These are phyloP conservation scores for Plenodomus tracheiphilus DNA, from an alignment of 2,329 filamentous ascomycete genomes.

Conservation along the genomic window DNA sequence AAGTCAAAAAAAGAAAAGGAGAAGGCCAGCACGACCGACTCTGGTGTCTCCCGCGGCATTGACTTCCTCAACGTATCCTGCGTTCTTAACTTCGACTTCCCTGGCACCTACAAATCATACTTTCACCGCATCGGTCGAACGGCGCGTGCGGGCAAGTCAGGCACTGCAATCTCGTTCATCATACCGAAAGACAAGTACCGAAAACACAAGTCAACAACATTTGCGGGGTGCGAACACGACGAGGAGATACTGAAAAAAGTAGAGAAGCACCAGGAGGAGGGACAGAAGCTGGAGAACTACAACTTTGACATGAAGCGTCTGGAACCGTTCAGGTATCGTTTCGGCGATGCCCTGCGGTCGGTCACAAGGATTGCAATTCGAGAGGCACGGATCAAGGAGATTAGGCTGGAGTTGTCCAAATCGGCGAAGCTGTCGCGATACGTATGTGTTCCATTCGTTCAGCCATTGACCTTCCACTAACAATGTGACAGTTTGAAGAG, in stretches of 20 bases:
- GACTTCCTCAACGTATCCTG: constrained; percentile 86
- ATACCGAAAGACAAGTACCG: constrained; percentile 79
- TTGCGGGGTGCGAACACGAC: constrained; percentile 76
- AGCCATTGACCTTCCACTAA: constrained; percentile 9
- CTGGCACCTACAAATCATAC: constrained; percentile 84
- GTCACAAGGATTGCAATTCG: constrained; percentile 89
- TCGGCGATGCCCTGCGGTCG: constrained; percentile 82
- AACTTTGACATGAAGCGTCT: constrained; percentile 93
- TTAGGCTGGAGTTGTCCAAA: constrained; percentile 87
- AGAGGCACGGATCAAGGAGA: constrained; percentile 84
- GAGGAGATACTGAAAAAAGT: constrained; percentile 84
- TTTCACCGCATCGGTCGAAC: constrained; percentile 96
- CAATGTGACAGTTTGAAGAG: constrained; percentile 78
- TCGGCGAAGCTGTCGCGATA: constrained; percentile 73
- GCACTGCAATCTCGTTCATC: constrained; percentile 95
- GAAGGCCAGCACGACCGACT: constrained; percentile 76
- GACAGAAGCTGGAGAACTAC: constrained; percentile 84
- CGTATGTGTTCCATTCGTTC: constrained; percentile 14
- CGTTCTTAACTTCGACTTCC: constrained; percentile 96
- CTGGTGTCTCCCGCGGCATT: constrained; percentile 92
- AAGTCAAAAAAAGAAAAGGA: constrained; percentile 66
- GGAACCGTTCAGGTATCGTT: constrained; percentile 88
- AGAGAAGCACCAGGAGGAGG: constrained; percentile 76
- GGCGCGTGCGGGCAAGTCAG: constrained; percentile 84
- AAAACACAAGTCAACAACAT: constrained; percentile 85